Percentiles rank a stretch among this genome's conserved stretches.
Conservation (phyloP, 2,329 filamentous ascomycete species). For the Blastomyces gilchristii region DNA sequence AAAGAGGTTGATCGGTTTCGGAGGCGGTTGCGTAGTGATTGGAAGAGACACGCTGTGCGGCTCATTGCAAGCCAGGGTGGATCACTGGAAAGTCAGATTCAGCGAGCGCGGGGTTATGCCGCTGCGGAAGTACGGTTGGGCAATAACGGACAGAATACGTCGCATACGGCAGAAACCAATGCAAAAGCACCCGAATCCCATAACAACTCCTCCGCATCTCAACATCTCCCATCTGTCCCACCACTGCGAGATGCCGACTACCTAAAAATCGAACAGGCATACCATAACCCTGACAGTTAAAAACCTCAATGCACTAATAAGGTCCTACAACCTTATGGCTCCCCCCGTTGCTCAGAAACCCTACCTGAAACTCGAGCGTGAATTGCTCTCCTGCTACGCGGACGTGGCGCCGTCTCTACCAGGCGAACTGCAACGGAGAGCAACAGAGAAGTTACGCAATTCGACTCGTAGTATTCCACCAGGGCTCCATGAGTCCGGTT, state of each 20-base stretch:
- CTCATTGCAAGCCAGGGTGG: constrained; percentile 71
- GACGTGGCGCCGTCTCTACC: constrained; percentile 73
- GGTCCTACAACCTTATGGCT: constrained; percentile 91
- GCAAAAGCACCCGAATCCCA: not conserved
- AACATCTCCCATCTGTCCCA: constrained; percentile 33
- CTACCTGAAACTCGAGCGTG: constrained; percentile 74
- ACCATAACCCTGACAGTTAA: constrained; percentile 64
- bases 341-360: constrained; percentile 87
- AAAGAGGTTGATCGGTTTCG: constrained; percentile 62
- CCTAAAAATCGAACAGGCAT: constrained; percentile 61
- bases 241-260: constrained; percentile 73
- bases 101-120: constrained; percentile 61
- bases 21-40: constrained; percentile 63
- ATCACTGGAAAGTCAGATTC: constrained; percentile 60
- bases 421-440: constrained; percentile 60
- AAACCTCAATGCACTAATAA: constrained; percentile 66
- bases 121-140: constrained; percentile 43
- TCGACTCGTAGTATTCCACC: constrained; percentile 12
- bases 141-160: not conserved
- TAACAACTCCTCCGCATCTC: constrained; percentile 10
- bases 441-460: constrained; percentile 33
- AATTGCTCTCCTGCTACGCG: constrained; percentile 70
- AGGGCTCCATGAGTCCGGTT: constrained; percentile 35
- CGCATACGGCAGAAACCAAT: not conserved
- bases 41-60: constrained; percentile 71